Percentiles rank a stretch among this genome's conserved stretches.
phyloP scores from a whole-genome alignment of 2,329 filamentous ascomycete genomes.

The Fusarium tricinctum region DNA sequence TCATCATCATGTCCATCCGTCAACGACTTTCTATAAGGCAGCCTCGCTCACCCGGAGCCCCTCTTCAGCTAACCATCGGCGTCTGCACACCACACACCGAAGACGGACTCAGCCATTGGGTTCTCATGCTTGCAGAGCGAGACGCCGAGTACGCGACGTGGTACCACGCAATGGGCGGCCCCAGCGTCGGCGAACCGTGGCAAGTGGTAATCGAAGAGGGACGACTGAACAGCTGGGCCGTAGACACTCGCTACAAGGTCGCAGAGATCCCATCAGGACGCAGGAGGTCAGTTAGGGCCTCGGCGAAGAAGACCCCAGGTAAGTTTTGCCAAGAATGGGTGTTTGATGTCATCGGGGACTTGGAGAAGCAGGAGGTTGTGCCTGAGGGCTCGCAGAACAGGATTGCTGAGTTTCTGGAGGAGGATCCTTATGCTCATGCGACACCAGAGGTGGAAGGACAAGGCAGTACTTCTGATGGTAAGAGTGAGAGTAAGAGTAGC shows the following conservation, averaged over 20 bases:
- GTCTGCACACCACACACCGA: neutral
- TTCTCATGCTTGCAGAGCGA: constrained; percentile 19
- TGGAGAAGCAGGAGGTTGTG: constrained; percentile 12
- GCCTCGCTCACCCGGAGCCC: neutral
- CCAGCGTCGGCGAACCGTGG: neutral
- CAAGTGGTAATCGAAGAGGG: neutral
- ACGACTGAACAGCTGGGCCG: neutral
- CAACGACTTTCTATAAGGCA: neutral
- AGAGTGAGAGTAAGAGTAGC: neutral
- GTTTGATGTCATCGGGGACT: constrained; percentile 10
- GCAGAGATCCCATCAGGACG: neutral
- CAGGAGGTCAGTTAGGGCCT: neutral
- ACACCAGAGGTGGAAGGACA: neutral
- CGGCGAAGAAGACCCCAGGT: neutral
- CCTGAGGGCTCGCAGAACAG: neutral
- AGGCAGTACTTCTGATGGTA: neutral
- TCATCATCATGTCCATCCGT: neutral
- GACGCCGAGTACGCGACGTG: neutral
- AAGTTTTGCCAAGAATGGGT: constrained; percentile 22
- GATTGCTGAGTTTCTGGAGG: neutral
- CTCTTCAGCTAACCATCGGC: constrained; percentile 11
- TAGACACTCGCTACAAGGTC: neutral
- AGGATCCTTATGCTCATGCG: neutral
- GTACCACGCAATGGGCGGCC: neutral
- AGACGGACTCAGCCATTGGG: constrained; percentile 2